Evolutionary conservation across 345 rosid genomes (phyloP).

Genomic region (Citrus trifoliata): DNA sequence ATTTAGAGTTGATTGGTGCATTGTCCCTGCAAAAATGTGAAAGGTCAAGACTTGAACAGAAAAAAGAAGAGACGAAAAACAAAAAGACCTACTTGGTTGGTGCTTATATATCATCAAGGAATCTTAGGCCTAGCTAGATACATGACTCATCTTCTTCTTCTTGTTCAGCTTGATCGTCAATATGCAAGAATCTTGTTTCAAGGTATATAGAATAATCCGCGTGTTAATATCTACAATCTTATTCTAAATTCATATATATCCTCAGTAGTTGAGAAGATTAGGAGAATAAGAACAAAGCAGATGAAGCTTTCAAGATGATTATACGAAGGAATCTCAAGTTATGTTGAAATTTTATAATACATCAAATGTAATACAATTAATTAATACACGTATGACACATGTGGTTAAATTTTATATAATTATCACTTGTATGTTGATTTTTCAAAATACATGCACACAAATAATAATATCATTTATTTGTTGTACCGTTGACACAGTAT

Average conservation of each 20-base stretch:
- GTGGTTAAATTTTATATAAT: too few relatives aligned
- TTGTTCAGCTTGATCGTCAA: not conserved
- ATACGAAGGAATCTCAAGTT: not conserved
- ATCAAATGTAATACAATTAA: too few relatives aligned
- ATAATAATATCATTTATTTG: too few relatives aligned
- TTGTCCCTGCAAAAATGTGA: constrained; percentile 8
- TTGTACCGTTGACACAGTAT: too few relatives aligned
- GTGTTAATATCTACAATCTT: not conserved
- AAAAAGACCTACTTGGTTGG: not conserved
- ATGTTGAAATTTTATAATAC: too few relatives aligned
- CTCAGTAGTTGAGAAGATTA: not conserved
- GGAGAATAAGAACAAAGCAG: not conserved
- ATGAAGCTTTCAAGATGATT: not conserved
- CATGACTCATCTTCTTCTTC: not conserved
- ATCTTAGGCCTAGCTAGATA: not conserved
- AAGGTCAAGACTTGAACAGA: not conserved
- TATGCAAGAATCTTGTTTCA: constrained; percentile 9
- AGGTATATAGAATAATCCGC: not conserved
- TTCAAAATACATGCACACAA: too few relatives aligned
- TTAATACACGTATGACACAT: too few relatives aligned
- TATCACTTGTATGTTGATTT: too few relatives aligned
- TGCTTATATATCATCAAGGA: not conserved
- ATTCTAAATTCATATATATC: constrained; percentile 8
- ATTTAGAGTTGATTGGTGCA: not conserved
- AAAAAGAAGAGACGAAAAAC: not conserved